Percentiles rank a stretch among this genome's conserved stretches.
Evolutionary conservation across 495 filamentous ascomycete species (phyloP).

Genomic region (Hypoxylon subgilvum): DNA sequence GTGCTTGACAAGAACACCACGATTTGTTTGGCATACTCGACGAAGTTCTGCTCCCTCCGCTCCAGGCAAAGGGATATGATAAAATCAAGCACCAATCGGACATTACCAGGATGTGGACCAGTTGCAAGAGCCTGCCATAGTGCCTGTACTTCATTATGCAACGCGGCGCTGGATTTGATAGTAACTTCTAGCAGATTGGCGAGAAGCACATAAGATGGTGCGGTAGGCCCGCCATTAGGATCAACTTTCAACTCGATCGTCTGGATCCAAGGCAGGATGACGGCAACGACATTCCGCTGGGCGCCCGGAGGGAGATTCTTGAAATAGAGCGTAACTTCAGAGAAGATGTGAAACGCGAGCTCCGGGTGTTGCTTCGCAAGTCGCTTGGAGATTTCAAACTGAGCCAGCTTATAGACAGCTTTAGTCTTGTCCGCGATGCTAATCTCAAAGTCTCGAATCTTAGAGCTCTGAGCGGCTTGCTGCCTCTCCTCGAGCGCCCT

Average conservation of each 20-base stretch:
- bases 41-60: slow-evolving; percentile 93
- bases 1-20: slow-evolving; percentile 94
- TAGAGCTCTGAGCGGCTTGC: slow-evolving; percentile 72
- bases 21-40: slow-evolving; percentile 96
- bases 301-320: slow-evolving; percentile 77
- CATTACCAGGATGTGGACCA: slow-evolving; percentile 92
- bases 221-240: slow-evolving; percentile 87
- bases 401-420: slow-evolving; percentile 94
- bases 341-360: slow-evolving; percentile 90
- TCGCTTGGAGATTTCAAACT: slow-evolving; percentile 92
- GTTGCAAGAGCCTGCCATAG: slow-evolving; percentile 97
- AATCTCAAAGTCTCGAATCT: slow-evolving; percentile 95
- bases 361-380: slow-evolving; percentile 88
- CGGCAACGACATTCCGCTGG: slow-evolving; percentile 92
- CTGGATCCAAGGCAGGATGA: slow-evolving; percentile 95
- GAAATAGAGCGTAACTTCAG: slow-evolving; percentile 91
- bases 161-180: slow-evolving; percentile 80
- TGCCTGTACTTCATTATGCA: slow-evolving; percentile 97
- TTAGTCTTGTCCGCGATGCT: slow-evolving; percentile 98
- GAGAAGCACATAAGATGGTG: slow-evolving; percentile 90
- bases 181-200: slow-evolving; percentile 97
- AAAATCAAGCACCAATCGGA: slow-evolving; percentile 91
- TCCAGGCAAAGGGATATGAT: slow-evolving; percentile 93
- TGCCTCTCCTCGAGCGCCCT: slow-evolving; percentile 83
- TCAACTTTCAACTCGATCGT: slow-evolving; percentile 92